Base-by-base conservation (phyloP, 331 rosid species). In the Telfairia occidentalis region DNA sequence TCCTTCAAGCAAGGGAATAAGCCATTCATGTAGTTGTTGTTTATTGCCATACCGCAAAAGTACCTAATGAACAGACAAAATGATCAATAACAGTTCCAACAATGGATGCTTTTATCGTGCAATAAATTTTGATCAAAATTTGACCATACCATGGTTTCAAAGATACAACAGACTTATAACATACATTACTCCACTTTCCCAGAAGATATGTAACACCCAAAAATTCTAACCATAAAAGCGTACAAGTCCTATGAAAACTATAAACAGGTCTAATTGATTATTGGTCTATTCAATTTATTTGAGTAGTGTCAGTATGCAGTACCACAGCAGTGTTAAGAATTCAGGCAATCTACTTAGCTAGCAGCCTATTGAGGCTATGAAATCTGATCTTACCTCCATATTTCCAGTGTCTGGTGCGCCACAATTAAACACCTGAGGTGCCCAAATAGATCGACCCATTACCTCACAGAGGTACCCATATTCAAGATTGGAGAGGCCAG, bases 391-490 rank as follows among this genome's bases (percentile, higher is more conserved):
- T 82, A 95, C 99, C 96, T 95, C 99, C 99, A 92, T 95, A 81
- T 95, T 95, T 73, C 99, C 99, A 0, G 99, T 95, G 88, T 90
- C 99, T 40, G 99, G 99, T 48, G 97, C 87, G 34, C 89, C 89
- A 76, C 99, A 95, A 60, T 95, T 95, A 78, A 95, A 95, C 71
- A 95, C 84, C 80, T 88, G 99, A 9, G 97, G 99, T 70, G 99
- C 97, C 97, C 99, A 95, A 73, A 80, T n/a, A 38, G 97, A 95
- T 71, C 86, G 92, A 69, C 99, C 99, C 99, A 95, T 92, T 73
- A 89, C 83, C 89, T 95, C 96, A 84, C 99, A 95, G 59, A 95
- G 96, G 82, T 88, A 86, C 75, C 97, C 99, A 78, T 95, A 95
- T 85, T 95, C 99, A 76, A 95, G 96, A 81, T 95, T 95, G 77